Percentiles rank a stretch among this genome's conserved stretches.
Conservation (phyloP, 2,329 filamentous ascomycete species). For the Hymenoscyphus fraxineus region DNA sequence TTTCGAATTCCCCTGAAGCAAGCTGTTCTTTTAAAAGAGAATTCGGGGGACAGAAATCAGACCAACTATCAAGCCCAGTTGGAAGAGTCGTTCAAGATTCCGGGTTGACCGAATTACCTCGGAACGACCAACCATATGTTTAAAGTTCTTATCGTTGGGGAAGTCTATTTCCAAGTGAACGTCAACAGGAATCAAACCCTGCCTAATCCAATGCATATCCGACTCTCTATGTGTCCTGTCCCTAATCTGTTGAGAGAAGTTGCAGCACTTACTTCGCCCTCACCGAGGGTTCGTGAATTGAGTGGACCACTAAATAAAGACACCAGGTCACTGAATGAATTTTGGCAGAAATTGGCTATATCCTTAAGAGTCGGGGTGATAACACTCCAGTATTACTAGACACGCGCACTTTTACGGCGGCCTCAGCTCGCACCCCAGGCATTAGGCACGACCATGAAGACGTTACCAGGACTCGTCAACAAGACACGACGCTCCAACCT, state of each 20-base stretch:
- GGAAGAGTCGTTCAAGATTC: not conserved
- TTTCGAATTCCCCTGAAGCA: not conserved
- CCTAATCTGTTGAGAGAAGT: not conserved
- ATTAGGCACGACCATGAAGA: conserved; percentile 7
- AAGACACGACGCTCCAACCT: conserved; percentile 5
- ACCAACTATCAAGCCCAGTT: not conserved
- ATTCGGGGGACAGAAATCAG: not conserved
- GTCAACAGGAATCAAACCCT: conserved; percentile 5
- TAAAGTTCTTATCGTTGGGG: not conserved
- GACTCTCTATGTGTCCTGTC: not conserved
- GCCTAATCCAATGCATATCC: conserved; percentile 1
- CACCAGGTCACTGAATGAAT: conserved; percentile 5
- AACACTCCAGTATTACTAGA: conserved; percentile 6
- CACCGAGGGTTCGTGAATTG: conserved; percentile 8
- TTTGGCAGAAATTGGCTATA: conserved; percentile 4
- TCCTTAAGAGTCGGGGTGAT: conserved; percentile 4
- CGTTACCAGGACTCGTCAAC: conserved; percentile 8
- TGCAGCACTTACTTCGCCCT: not conserved
- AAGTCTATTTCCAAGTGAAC: not conserved
- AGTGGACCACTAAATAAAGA: not conserved
- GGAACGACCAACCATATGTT: not conserved
- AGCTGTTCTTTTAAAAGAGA: not conserved
- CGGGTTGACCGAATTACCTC: not conserved
- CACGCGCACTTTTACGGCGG: not conserved
- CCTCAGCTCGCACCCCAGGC: not conserved